Evolutionary conservation across 805 yeast species (phyloP), one percentile per base, ranked within the genome.

Genomic region (Debaryomyces prosopidis): DNA sequence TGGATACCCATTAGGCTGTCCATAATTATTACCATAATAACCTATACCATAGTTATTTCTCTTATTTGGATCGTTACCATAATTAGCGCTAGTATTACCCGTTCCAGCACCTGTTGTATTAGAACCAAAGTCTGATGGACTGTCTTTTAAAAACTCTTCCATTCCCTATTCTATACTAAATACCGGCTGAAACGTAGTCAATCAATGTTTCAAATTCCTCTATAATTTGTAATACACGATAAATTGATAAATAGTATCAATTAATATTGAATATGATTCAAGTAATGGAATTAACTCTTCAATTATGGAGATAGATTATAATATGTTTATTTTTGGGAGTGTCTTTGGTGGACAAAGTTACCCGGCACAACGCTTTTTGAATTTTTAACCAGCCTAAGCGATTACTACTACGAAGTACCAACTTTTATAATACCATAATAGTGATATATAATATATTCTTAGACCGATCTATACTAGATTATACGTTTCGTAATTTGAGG

Each of bases 91-190:
- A 14, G 23, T 32, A n/a, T 32, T 15, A 12, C 32, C n/a, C 5
- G 18, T 16, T 16, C 33, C 32, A 19, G 18, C 26, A 32, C 36
- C 31, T 4, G 17, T 30, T 16, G 37, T 40, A 31, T 26, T 35
- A 15, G 37, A 18, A 28, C 37, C 47, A 32, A 44, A 51, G 47
- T 62, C 66, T 38, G 60, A 50, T 31, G 69, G 69, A 51, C 69
- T 66, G 41, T 66, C 68, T 38, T 57, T 63, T 44, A 66, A 57
- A 49, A 52, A 64, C 46, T 63, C 65, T 35, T 65, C 69, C 69
- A 65, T 64, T 17, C 7, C 51, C 32, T 30, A 30, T n/a, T 30
- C 16, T n/a, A 11, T n/a, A n/a, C 6, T 9, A 30, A 30, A 14
- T 8, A 19, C 12, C 42, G 16, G n/a, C 20, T 27, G 34, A 3